These are phyloP conservation scores for Limnanthes douglasii DNA, from an alignment of 345 rosid genomes.

Conservation along the genomic window DNA sequence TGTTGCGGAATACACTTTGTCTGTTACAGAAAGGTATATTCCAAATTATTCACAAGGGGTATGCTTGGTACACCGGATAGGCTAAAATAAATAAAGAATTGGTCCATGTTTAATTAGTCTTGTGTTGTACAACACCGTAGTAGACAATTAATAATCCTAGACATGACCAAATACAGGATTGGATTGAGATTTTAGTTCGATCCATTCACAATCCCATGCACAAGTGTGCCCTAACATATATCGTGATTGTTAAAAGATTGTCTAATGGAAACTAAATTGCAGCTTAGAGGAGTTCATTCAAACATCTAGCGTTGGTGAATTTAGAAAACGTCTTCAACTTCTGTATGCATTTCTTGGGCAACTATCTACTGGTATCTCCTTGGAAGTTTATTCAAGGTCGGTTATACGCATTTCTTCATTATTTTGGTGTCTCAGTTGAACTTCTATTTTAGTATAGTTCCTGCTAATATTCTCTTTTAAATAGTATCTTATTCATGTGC, in stretches of 20 bases:
- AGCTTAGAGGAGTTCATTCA: slow-evolving; percentile 82
- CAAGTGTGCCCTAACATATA: no score
- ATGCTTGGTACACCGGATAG: no score
- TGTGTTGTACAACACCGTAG: no score
- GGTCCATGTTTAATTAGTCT: no score
- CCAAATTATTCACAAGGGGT: slow-evolving; percentile 1
- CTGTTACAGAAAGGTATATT: slow-evolving; percentile 47
- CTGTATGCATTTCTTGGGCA: slow-evolving; percentile 75
- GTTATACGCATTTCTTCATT: no score
- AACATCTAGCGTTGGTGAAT: slow-evolving; percentile 84
- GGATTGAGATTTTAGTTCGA: no score
- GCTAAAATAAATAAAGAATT: no score
- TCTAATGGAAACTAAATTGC: slow-evolving; percentile 17
- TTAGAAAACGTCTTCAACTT: slow-evolving; percentile 73
- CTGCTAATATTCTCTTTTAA: neutral
- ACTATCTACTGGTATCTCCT: slow-evolving; percentile 33
- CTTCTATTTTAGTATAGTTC: neutral
- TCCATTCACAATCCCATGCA: no score
- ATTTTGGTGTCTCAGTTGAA: neutral
- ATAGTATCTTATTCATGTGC: neutral
- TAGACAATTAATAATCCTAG: no score
- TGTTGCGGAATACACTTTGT: slow-evolving; percentile 26
- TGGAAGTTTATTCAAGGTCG: slow-evolving; percentile 57
- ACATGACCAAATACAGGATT: no score
- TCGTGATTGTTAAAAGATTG: slow-evolving; percentile 7